Conservation (phyloP, 306 rosid species). For the Prunus fruticosa region DNA sequence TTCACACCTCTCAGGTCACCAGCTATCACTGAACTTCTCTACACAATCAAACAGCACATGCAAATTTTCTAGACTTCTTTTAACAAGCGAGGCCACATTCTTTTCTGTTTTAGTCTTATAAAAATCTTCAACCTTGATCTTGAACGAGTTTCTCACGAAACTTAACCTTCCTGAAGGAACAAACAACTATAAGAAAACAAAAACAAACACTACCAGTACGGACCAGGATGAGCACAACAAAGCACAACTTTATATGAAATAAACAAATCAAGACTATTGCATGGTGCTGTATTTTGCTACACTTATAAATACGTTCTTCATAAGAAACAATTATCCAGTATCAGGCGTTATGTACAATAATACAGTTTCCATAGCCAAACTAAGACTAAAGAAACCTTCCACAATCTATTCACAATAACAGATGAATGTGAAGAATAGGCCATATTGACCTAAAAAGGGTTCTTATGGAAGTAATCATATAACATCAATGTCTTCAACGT, state of each 20-base stretch:
- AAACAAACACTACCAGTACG: neutral
- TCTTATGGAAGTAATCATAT: constrained; percentile 42
- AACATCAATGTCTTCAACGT: constrained; percentile 79
- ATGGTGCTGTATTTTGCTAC: constrained; percentile 32
- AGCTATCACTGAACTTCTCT: neutral
- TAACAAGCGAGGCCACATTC: neutral
- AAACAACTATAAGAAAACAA: neutral
- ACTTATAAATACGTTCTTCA: constrained; percentile 18
- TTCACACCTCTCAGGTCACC: neutral
- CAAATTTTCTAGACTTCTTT: neutral
- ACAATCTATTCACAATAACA: constrained; percentile 52
- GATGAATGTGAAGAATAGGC: constrained; percentile 25
- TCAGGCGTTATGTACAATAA: constrained; percentile 52
- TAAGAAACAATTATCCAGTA: constrained; percentile 34
- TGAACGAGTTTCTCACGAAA: neutral
- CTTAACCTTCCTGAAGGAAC: too few relatives aligned
- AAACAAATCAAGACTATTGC: constrained; percentile 16
- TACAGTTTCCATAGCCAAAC: constrained; percentile 43
- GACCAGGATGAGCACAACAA: neutral
- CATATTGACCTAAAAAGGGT: constrained; percentile 23
- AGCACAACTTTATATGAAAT: neutral
- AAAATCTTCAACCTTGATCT: neutral
- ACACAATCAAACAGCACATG: neutral
- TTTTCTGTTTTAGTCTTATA: neutral
- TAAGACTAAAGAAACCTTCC: constrained; percentile 35